Base-by-base conservation (phyloP, 257 asterid genomes). In the Scutellaria galericulata region DNA sequence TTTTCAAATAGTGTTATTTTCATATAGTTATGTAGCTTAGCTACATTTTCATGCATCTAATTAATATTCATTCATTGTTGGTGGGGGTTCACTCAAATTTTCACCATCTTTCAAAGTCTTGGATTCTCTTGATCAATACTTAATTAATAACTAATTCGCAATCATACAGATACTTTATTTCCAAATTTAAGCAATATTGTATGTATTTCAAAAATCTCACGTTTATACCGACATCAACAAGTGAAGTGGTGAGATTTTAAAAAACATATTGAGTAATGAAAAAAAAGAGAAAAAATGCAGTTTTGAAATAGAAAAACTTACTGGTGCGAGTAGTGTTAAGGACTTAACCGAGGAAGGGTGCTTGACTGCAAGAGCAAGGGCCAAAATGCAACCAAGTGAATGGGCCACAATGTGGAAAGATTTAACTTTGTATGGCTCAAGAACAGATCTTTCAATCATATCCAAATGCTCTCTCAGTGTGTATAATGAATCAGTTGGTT, bases 401-500 rank as follows among this genome's bases (percentile, higher is more conserved):
- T 95, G 99, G 0, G 99, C 99, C 37, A 95, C 99, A 22, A 95
- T 92, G 87, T 95, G 99, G 72, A 95, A 88, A 0, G 93, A 86
- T 45, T 87, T 95, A 5, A 95, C 96, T 1, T 80, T 83, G 80
- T 92, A 70, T 2, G 90, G 75, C 42, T 86, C 86, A 7, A 95
- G 54, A 3, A 92, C 98, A 1, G 99, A 92, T 10, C 74, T 81
- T 42, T 95, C 94, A 10, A 95, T 92, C 98, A 90, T 92, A 61
- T 95, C 97, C 79, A 95, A 44, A 82, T 95, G 99, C 66, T 95
- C 99, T 24, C 87, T 75, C 35, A 90, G 42, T 0, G 99, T 95
- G 84, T 92, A 95, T 1, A 95, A 77, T 2, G 98, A 95, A 71
- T 92, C 98, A 0, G 75, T 70, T 1, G 99, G 99, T 40, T 92